Conservation (phyloP, 257 asterid species). For the Fraxinus anomala region DNA sequence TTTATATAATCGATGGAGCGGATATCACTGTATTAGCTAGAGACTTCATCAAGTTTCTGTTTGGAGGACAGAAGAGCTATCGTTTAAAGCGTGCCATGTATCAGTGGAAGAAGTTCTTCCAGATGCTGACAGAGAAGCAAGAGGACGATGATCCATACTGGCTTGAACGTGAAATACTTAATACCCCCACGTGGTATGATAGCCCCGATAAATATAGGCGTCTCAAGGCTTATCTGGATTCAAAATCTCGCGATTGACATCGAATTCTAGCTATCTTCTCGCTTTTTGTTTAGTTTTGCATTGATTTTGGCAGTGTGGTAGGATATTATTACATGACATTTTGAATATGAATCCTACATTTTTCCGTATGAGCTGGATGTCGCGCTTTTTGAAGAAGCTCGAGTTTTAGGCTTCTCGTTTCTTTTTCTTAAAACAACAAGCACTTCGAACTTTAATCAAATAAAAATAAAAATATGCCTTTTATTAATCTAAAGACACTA, state of each 20-base stretch:
- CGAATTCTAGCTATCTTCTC: background rate
- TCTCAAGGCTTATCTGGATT: conserved; percentile 18
- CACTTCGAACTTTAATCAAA: too few species aligned
- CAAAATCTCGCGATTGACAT: conserved; percentile 15
- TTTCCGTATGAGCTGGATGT: too few species aligned
- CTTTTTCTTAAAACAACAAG: too few species aligned
- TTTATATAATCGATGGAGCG: conserved; percentile 64
- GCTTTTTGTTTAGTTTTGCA: background rate
- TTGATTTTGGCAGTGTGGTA: background rate
- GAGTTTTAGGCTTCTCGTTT: too few species aligned
- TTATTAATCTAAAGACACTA: too few species aligned
- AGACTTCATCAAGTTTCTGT: conserved; percentile 56
- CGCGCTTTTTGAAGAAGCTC: too few species aligned
- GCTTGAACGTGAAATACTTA: conserved; percentile 58
- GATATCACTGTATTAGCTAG: conserved; percentile 48
- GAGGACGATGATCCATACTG: conserved; percentile 48
- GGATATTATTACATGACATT: too few species aligned
- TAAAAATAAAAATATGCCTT: too few species aligned
- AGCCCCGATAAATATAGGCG: conserved; percentile 52
- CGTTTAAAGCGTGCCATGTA: conserved; percentile 52
- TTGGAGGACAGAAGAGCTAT: conserved; percentile 52
- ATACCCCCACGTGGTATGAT: conserved; percentile 60
- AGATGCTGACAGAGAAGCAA: conserved; percentile 33
- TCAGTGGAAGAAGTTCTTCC: conserved; percentile 38
- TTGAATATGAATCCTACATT: too few species aligned